Evolutionary conservation across 495 filamentous ascomycete genomes (phyloP).

Genomic region (Terfezia claveryi): DNA sequence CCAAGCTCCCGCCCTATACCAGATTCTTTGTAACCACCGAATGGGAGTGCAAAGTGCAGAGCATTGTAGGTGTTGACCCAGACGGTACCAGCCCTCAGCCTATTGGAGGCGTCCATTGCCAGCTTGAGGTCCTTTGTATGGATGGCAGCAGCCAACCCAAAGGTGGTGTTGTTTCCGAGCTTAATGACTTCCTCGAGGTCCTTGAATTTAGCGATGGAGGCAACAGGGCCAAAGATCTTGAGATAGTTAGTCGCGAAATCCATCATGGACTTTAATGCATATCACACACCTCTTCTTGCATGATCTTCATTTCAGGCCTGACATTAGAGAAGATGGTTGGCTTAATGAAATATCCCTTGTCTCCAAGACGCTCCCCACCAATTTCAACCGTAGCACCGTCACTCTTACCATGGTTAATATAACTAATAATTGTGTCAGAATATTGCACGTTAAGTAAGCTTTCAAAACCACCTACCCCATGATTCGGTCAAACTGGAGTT

Average conservation of each 20-base stretch:
- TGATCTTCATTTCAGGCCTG: constrained; percentile 82
- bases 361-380: constrained; percentile 74
- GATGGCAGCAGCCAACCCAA: constrained; percentile 75
- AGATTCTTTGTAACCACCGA: constrained; percentile 83
- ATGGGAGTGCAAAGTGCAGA: constrained; percentile 49
- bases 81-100: constrained; percentile 68
- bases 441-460: background rate
- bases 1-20: constrained; percentile 90
- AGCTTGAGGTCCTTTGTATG: constrained; percentile 91
- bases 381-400: constrained; percentile 64
- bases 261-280: background rate
- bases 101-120: constrained; percentile 68
- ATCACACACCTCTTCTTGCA: constrained; percentile 49
- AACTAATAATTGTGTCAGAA: constrained; percentile 17
- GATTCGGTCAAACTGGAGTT: constrained; percentile 90
- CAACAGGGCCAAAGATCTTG: constrained; percentile 80
- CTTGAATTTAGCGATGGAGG: constrained; percentile 84
- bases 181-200: constrained; percentile 65
- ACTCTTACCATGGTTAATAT: constrained; percentile 78
- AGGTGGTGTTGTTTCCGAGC: constrained; percentile 60
- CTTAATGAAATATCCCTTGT: constrained; percentile 91
- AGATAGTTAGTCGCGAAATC: background rate
- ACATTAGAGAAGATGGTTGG: constrained; percentile 93
- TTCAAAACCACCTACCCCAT: constrained; percentile 34
- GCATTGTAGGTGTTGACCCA: constrained; percentile 93